These are phyloP conservation scores for Albugo laibachii DNA, from an alignment of 352 stramenopile genomes.

Conservation along the genomic window DNA sequence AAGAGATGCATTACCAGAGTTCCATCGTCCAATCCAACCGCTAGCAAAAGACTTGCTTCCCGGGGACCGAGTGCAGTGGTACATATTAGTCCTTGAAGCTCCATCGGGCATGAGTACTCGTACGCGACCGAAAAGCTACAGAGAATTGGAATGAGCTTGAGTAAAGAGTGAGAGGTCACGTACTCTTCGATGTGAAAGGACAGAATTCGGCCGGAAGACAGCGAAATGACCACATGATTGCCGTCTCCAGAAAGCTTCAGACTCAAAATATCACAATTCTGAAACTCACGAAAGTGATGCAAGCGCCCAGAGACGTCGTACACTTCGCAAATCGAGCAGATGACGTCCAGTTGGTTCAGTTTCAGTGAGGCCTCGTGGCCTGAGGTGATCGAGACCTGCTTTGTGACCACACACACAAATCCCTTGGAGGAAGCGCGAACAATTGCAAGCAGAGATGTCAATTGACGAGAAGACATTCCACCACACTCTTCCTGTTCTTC, in stretches of 20 bases:
- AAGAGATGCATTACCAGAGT: constrained; percentile 61
- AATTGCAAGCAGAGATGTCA: too few species aligned
- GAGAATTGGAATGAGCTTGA: neutral
- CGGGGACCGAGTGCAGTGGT: constrained; percentile 41
- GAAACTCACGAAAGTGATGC: neutral
- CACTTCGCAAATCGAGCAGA: too few species aligned
- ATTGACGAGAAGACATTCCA: too few species aligned
- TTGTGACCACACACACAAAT: too few species aligned
- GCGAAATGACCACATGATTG: constrained; percentile 45
- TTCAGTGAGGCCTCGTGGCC: too few species aligned
- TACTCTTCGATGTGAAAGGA: constrained; percentile 72
- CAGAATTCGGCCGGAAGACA: constrained; percentile 21
- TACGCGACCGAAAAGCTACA: constrained; percentile 47
- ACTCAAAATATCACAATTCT: constrained; percentile 6
- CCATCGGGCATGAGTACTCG: constrained; percentile 26
- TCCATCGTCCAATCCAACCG: constrained; percentile 44
- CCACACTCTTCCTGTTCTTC: too few species aligned
- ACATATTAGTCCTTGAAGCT: constrained; percentile 16
- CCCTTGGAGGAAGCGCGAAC: too few species aligned
- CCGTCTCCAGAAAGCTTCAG: constrained; percentile 28
- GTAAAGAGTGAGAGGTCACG: constrained; percentile 4
- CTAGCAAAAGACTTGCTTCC: constrained; percentile 55
- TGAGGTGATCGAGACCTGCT: too few species aligned
- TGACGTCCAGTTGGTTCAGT: too few species aligned
- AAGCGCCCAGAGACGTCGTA: too few species aligned